Conservation (phyloP, 2,329 filamentous ascomycete species). For the Pezizomycotina sp. region DNA sequence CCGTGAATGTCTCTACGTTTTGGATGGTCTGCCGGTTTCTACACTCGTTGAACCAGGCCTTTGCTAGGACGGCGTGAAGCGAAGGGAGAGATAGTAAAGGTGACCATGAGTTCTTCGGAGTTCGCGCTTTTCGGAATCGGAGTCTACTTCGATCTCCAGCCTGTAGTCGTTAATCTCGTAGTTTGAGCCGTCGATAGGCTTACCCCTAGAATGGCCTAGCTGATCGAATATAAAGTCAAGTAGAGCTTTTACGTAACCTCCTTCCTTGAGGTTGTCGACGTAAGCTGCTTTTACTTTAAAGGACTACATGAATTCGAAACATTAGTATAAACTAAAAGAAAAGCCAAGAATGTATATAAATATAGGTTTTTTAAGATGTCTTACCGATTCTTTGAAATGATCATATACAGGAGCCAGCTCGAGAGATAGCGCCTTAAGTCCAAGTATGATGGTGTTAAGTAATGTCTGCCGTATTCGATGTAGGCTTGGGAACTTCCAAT, state of each 20-base stretch:
- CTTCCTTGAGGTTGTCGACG: constrained; percentile 58
- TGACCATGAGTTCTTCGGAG: constrained; percentile 48
- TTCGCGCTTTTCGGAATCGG: constrained; percentile 56
- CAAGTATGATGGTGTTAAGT: no score
- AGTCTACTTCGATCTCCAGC: constrained; percentile 26
- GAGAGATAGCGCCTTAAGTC: constrained; percentile 78
- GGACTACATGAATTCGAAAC: constrained; percentile 35
- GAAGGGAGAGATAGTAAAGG: constrained; percentile 67
- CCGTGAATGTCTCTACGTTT: constrained; percentile 69
- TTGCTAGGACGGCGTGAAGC: constrained; percentile 64
- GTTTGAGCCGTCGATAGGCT: constrained; percentile 52
- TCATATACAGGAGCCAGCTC: constrained; percentile 86
- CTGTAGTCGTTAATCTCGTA: constrained; percentile 53
- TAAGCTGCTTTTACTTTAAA: constrained; percentile 73
- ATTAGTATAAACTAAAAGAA: not conserved
- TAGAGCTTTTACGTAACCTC: constrained; percentile 49
- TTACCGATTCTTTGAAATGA: constrained; percentile 53
- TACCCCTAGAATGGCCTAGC: constrained; percentile 59
- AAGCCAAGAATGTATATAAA: constrained; percentile 23
- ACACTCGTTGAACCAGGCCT: constrained; percentile 67
- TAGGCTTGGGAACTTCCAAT: no score
- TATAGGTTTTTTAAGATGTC: constrained; percentile 11
- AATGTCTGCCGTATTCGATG: no score
- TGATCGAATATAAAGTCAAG: constrained; percentile 71
- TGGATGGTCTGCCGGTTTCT: constrained; percentile 62